phyloP scores from a whole-genome alignment of 2,329 filamentous ascomycete genomes.

The Domatiomyces catenatus region DNA sequence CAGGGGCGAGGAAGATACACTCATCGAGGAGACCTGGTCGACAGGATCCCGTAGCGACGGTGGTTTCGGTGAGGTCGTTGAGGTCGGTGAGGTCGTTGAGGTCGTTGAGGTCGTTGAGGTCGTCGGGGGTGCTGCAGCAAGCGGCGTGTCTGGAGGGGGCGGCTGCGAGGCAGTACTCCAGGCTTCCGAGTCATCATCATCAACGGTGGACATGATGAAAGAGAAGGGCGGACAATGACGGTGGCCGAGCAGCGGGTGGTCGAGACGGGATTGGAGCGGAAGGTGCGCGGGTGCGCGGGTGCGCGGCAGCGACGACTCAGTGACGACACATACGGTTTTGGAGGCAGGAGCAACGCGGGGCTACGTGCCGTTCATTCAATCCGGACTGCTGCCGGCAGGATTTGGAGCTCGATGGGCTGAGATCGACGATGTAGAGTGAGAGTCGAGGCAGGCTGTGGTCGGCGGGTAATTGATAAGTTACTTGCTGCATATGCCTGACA shows the following conservation, averaged over 20 bases:
- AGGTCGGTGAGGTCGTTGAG: background rate
- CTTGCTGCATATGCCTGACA: background rate
- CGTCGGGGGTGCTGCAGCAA: background rate
- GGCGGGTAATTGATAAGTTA: background rate
- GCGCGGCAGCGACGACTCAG: background rate
- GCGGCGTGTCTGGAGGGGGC: background rate
- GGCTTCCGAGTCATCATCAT: background rate
- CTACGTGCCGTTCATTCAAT: background rate
- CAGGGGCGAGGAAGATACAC: conserved; percentile 66
- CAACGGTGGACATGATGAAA: background rate
- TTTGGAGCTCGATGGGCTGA: background rate
- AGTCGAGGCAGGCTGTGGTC: background rate
- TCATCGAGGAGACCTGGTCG: conserved; percentile 37
- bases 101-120: background rate
- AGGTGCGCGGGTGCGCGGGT: background rate
- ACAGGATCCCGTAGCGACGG: background rate
- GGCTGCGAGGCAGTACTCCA: background rate
- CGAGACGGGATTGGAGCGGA: background rate
- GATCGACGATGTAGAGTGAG: background rate
- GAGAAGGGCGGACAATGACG: background rate
- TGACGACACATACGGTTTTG: background rate
- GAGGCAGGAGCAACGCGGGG: background rate
- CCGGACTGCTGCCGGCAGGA: too few species aligned
- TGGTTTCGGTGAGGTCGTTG: background rate
- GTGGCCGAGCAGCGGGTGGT: background rate